Evolutionary conservation across 805 yeast species (phyloP), one percentile per base, ranked within the genome.

Genomic region (Peterozyma xylosa): DNA sequence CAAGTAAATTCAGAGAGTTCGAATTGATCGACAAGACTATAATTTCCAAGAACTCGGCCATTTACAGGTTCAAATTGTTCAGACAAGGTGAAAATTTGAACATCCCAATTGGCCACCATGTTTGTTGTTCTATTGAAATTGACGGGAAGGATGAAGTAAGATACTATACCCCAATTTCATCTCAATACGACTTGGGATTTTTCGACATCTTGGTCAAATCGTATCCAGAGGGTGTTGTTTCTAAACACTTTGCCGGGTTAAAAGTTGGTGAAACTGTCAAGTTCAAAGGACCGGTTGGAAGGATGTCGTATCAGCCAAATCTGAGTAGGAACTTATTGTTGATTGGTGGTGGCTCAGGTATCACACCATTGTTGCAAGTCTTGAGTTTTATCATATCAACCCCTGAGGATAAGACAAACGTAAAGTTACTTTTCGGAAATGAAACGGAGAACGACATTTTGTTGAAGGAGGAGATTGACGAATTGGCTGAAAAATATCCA

Each of bases 281-380:
- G 48, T 84, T 86, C 55, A 76, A 79, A 59, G 95, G 95, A 1
- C 89, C 93, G 14, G 84, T 84, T 41, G 93, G 95, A 13, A 73
- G 81, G 58, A 77, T 86, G 62, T 60, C 76, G 32, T 82, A 82
- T 58, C 46, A 55, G 35, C 52, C 71, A 21, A 82, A 82, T 56
- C 73, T 77, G 67, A 82, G 79, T 35, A 73, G 73, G 48, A 76
- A 79, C 47, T 69, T 86, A 45, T 79, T 80, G 15, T 71, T 86
- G 66, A 70, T 86, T 52, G 91, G 90, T 7, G 95, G 93, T 52
- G 95, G 95, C 15, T 78, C 91, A 0, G 95, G 97, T 42, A 82
- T 90, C 50, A 87, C 96, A 9, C 96, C 97, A 34, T 80, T 87
- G 64, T 72, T 85, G 56, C 95, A 89, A 64, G 83, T 90, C 13